Conservation (phyloP, 345 rosid species). For the Fremontodendron californicum region DNA sequence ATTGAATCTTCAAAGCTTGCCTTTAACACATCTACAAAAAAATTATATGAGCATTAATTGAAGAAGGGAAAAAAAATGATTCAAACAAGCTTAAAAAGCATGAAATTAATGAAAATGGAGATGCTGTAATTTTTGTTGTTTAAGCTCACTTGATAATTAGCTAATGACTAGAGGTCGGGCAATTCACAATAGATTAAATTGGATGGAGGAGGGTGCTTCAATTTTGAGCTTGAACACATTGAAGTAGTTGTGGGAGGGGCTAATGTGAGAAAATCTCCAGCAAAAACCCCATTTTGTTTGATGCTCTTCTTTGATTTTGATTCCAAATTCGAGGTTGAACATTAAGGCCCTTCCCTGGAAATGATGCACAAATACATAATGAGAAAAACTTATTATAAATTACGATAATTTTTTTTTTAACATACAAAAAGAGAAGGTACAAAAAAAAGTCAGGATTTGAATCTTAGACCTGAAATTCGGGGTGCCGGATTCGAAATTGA, state of each 20-base stretch:
- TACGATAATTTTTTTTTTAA: neutral
- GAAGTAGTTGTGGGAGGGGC: conserved; percentile 33
- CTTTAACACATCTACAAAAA: conserved; percentile 13
- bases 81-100: neutral
- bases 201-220: conserved; percentile 19
- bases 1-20: conserved; percentile 29
- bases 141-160: conserved; percentile 34
- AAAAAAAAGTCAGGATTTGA: neutral
- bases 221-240: conserved; percentile 19
- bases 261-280: conserved; percentile 44
- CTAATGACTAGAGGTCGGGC: conserved; percentile 22
- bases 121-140: neutral
- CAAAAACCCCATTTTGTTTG: conserved; percentile 18
- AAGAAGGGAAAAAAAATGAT: neutral
- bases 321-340: conserved; percentile 26
- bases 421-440: too few species aligned
- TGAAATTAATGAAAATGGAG: neutral
- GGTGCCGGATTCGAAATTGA: too few species aligned
- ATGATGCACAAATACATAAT: neutral
- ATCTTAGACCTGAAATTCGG: conserved; percentile 34
- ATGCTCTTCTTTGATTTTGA: conserved; percentile 19
- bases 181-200: too few species aligned
- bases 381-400: too few species aligned
- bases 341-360: conserved; percentile 32
- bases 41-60: neutral